Base-by-base conservation (phyloP, 257 asterid genomes). In the Nyctanthes arbortristis region DNA sequence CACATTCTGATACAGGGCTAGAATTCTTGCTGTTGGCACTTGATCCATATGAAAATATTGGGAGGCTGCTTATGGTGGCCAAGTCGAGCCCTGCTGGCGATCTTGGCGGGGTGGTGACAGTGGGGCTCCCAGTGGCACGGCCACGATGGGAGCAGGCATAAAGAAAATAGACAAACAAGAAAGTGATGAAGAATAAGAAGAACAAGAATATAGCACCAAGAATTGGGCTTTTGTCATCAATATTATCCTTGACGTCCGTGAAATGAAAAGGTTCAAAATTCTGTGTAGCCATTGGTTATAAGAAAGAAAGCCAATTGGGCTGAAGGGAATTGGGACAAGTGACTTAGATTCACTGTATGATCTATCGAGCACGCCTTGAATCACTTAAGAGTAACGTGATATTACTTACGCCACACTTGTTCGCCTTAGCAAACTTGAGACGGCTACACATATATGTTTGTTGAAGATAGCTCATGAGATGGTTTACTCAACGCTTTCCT, bases 271-370 rank as follows among this genome's bases (percentile, higher is more conserved):
- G 77, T 68, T 69, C 74, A 27, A 80, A 66, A 33, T 49, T 75
- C 9, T 68, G 79, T 33, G 81, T 36, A 28, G 83, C 79, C 85
- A 83, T 83, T 55, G 66, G 60, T 4, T 65, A n/a, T n/a, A n/a
- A n/a, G n/a, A n/a, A n/a, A n/a, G n/a, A n/a, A n/a, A n/a, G n/a
- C n/a, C n/a, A n/a, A n/a, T n/a, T n/a, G n/a, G n/a, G n/a, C n/a
- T 61, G 52, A 7, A 40, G 13, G 39, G n/a, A 47, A 60, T 2
- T 20, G 22, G 47, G 31, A 31, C n/a, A n/a, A n/a, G n/a, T n/a
- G n/a, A n/a, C n/a, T n/a, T n/a, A n/a, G n/a, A n/a, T n/a, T n/a
- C n/a, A n/a, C n/a, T n/a, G n/a, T n/a, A n/a, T n/a, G n/a, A n/a
- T n/a, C n/a, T n/a, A n/a, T n/a, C n/a, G n/a, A n/a, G n/a, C n/a